Evolutionary conservation across 352 stramenopile species (phyloP).

Genomic region (Phytophthora syringae): DNA sequence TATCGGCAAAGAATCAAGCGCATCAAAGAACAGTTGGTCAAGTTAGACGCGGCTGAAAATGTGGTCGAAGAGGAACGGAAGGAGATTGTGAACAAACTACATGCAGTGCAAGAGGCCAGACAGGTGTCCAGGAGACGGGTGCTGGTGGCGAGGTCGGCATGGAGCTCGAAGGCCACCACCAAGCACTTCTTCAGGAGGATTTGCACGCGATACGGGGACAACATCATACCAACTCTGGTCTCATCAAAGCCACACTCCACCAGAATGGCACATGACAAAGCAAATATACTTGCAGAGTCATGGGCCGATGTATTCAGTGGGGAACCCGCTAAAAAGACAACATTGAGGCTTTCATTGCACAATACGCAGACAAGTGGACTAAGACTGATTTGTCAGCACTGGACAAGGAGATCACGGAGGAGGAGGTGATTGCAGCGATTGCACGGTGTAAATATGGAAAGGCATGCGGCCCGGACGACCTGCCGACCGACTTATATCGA

Average conservation of each 20-base stretch:
- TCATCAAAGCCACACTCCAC: background rate
- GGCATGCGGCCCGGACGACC: background rate
- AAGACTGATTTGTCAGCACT: background rate
- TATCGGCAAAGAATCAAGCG: background rate
- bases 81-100: background rate
- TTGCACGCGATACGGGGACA: constrained; percentile 3
- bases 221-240: background rate
- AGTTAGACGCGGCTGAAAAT: background rate
- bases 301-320: background rate
- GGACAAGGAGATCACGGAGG: background rate
- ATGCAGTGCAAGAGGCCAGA: background rate
- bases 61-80: background rate
- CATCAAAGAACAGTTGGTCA: background rate
- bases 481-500: background rate
- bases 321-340: background rate
- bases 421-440: background rate
- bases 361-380: background rate
- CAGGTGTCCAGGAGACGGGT: background rate
- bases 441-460: background rate
- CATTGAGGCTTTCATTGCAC: background rate
- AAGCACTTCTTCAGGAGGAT: constrained; percentile 5
- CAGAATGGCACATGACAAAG: background rate
- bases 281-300: background rate
- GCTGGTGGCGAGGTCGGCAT: background rate
- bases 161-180: background rate